Evolutionary conservation across 768 basidiomycete species (phyloP).

Genomic region (Sporobolomyces phaffii): DNA sequence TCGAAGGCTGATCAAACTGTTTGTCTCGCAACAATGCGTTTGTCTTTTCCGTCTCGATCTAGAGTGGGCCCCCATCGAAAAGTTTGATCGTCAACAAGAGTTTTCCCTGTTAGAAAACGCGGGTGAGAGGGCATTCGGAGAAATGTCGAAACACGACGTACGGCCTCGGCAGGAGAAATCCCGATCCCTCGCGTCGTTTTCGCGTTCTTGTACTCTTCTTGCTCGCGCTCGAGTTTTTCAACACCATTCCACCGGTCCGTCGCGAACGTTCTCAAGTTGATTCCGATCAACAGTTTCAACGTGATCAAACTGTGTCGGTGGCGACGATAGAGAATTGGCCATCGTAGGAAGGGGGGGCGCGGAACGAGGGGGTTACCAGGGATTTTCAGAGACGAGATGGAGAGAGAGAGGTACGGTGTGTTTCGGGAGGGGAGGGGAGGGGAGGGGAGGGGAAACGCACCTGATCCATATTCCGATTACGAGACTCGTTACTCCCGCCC

Average conservation of each 20-base stretch:
- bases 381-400: too few species aligned
- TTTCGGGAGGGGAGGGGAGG: neutral
- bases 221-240: conserved; percentile 43
- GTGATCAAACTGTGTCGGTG: conserved; percentile 47
- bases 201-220: conserved; percentile 47
- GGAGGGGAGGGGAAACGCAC: conserved; percentile 50
- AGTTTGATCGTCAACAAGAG: neutral
- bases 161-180: conserved; percentile 40
- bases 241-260: conserved; percentile 45
- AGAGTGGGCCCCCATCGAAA: neutral
- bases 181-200: conserved; percentile 47
- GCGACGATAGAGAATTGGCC: too few species aligned
- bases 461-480: conserved; percentile 74
- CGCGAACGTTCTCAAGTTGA: conserved; percentile 48
- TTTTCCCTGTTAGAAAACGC: neutral
- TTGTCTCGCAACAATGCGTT: neutral
- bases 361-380: too few species aligned
- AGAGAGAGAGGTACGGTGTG: neutral
- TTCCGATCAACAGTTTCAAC: conserved; percentile 84
- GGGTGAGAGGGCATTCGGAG: neutral
- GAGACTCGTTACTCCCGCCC: conserved; percentile 19
- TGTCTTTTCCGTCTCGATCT: conserved; percentile 42
- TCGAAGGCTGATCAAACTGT: neutral
- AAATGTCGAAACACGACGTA: neutral
- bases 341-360: too few species aligned